Conservation (phyloP, 2,329 filamentous ascomycete species). For the Geoglossum cookeanum region DNA sequence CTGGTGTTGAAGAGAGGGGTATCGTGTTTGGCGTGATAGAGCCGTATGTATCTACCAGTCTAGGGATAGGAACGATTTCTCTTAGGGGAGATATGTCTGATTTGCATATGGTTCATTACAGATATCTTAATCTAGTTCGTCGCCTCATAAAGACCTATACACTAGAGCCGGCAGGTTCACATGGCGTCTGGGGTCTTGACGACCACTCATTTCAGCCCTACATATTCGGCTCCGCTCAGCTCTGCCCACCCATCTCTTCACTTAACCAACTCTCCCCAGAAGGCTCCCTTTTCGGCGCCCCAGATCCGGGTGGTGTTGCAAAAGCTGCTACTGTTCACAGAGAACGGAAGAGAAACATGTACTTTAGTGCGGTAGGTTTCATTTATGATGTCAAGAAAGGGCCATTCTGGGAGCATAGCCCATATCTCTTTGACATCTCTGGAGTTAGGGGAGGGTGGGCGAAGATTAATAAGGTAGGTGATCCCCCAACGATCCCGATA, state of each 20-base stretch:
- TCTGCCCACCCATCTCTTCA: constrained; percentile 53
- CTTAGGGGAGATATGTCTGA: background rate
- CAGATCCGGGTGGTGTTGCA: constrained; percentile 50
- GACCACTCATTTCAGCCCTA: constrained; percentile 91
- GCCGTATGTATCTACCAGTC: constrained; percentile 38
- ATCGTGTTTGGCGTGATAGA: constrained; percentile 72
- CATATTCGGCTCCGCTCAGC: constrained; percentile 84
- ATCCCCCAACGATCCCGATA: too few species aligned
- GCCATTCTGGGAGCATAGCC: constrained; percentile 93
- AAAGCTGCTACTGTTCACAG: constrained; percentile 44
- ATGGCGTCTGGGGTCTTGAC: constrained; percentile 97
- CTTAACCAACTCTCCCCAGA: constrained; percentile 50
- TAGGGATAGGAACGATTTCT: background rate
- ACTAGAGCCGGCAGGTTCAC: constrained; percentile 84
- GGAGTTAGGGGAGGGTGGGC: constrained; percentile 88
- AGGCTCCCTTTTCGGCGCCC: constrained; percentile 54
- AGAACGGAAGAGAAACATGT: constrained; percentile 56
- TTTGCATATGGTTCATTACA: constrained; percentile 16
- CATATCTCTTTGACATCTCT: constrained; percentile 84
- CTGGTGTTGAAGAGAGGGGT: constrained; percentile 46
- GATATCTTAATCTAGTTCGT: constrained; percentile 64
- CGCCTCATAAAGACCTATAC: constrained; percentile 77
- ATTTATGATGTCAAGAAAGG: constrained; percentile 95
- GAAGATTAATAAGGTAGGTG: constrained; percentile 70
- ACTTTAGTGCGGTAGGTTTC: constrained; percentile 90